Conservation (phyloP, 1,139 yeast genomes). For the Yamadazyma pseudoaaseri region DNA sequence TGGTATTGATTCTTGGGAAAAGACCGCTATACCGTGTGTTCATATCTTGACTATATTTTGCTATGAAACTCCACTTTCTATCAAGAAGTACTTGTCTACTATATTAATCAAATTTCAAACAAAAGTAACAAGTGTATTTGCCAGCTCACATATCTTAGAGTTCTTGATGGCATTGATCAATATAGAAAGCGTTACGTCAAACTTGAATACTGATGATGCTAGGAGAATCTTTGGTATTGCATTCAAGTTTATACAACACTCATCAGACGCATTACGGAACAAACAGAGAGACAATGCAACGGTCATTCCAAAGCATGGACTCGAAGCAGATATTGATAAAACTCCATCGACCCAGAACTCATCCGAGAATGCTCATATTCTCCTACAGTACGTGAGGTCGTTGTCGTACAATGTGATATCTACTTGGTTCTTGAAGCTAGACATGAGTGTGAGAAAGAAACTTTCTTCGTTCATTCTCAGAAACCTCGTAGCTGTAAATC, state of each 20-base stretch:
- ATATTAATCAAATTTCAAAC: constrained; percentile 72
- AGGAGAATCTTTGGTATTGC: constrained; percentile 82
- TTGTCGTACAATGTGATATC: constrained; percentile 70
- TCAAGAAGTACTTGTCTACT: constrained; percentile 65
- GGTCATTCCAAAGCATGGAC: constrained; percentile 29
- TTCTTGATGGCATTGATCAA: constrained; percentile 66
- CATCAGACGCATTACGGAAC: constrained; percentile 47
- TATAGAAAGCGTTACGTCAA: constrained; percentile 65
- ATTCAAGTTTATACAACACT: constrained; percentile 73
- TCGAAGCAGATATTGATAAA: constrained; percentile 39
- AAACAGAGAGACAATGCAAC: constrained; percentile 13
- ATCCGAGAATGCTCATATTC: constrained; percentile 41
- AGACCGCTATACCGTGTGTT: constrained; percentile 74
- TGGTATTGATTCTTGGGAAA: constrained; percentile 75
- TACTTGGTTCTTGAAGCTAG: constrained; percentile 71
- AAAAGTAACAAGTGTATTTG: constrained; percentile 65
- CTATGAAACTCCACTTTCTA: constrained; percentile 73
- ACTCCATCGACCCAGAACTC: constrained; percentile 50
- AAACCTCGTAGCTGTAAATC: constrained; percentile 48
- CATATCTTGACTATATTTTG: constrained; percentile 77
- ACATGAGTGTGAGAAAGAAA: constrained; percentile 54
- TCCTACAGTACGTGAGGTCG: constrained; percentile 60
- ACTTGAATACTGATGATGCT: constrained; percentile 74
- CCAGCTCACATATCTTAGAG: constrained; percentile 75
- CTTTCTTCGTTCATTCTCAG: constrained; percentile 63